Conservation (phyloP, 192 early-diverging fungal genomes). For the Piromyces finnis region DNA sequence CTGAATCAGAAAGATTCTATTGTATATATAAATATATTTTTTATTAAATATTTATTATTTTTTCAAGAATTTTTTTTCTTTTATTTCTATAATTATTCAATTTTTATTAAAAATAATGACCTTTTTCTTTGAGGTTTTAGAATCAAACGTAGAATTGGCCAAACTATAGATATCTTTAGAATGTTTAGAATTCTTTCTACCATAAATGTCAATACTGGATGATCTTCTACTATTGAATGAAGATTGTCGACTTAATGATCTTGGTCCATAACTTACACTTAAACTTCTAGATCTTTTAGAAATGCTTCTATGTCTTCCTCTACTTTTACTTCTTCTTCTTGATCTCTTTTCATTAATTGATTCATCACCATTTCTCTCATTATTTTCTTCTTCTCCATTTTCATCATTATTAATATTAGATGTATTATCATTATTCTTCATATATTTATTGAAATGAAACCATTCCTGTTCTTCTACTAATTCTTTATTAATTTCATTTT, state of each 20-base stretch:
- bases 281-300: background rate
- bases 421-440: background rate
- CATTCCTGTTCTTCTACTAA: background rate
- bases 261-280: background rate
- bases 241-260: background rate
- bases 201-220: background rate
- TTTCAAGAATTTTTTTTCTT: too few relatives aligned
- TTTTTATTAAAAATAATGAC: background rate
- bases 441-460: background rate
- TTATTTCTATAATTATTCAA: slow-evolving; percentile 1
- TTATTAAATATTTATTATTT: background rate
- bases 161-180: background rate
- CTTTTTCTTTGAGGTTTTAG: background rate
- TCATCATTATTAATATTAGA: background rate
- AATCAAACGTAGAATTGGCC: background rate
- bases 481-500: background rate
- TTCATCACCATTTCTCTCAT: too few relatives aligned
- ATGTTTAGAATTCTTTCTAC: background rate
- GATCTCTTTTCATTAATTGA: background rate
- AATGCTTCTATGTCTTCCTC: too few relatives aligned
- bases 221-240: background rate
- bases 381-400: background rate
- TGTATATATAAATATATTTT: background rate
- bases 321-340: background rate
- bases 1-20: background rate